A percentile compares a stretch with the other conserved stretches of the same genome.
Evolutionary conservation across 257 asterid genomes (phyloP).

Genomic region (Linaria vulgaris): DNA sequence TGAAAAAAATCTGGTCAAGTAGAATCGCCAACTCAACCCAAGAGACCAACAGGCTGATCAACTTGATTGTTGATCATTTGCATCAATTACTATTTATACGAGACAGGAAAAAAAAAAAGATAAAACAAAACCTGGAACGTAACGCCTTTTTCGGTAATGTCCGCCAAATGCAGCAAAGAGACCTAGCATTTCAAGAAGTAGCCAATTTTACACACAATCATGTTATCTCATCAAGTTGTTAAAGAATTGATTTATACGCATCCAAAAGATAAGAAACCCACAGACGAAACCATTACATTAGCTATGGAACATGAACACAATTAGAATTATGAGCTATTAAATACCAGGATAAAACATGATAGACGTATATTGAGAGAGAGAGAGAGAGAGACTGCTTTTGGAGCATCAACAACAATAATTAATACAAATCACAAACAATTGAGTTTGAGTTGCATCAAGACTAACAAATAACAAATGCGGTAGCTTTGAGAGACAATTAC

Average conservation of each 20-base stretch:
- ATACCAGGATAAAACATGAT: too few species aligned
- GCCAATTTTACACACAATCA: constrained; percentile 19
- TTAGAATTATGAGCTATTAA: too few species aligned
- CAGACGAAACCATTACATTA: not conserved
- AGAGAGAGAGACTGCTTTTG: too few species aligned
- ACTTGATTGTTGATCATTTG: not conserved
- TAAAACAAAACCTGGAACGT: constrained; percentile 81
- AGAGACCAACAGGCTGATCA: not conserved
- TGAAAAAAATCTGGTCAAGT: too few species aligned
- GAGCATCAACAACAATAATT: too few species aligned
- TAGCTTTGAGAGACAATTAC: not conserved
- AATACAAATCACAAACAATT: too few species aligned
- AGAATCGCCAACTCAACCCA: not conserved
- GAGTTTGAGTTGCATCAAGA: too few species aligned
- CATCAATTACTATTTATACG: constrained; percentile 12
- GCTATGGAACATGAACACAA: not conserved
- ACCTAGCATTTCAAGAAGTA: constrained; percentile 55
- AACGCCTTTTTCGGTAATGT: constrained; percentile 92
- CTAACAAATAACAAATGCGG: too few species aligned
- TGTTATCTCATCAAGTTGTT: constrained; percentile 13
- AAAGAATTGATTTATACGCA: not conserved
- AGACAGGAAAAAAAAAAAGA: constrained; percentile 7
- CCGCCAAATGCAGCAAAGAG: constrained; percentile 94
- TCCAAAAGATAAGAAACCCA: not conserved
- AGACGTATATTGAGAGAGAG: too few species aligned